Evolutionary conservation across 257 asterid species (phyloP).

Genomic region (Verbena officinalis): DNA sequence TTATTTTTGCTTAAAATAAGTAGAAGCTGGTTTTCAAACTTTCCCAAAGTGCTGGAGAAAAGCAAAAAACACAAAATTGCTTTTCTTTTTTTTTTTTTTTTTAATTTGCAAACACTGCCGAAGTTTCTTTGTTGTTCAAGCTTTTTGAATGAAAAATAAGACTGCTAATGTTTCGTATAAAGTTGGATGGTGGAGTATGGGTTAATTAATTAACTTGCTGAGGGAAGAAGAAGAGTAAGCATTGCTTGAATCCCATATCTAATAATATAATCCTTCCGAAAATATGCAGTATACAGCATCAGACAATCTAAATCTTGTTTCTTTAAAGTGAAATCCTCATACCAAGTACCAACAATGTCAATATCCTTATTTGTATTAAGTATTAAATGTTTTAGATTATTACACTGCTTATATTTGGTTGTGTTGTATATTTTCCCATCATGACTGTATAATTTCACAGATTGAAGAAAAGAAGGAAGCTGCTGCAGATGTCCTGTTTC

Average conservation of each 20-base stretch:
- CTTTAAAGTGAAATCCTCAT: neutral
- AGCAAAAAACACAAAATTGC: no score
- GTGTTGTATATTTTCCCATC: conserved; percentile 2
- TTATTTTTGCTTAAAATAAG: no score
- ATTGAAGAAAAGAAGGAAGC: conserved; percentile 92
- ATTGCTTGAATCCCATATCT: no score
- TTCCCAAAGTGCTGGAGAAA: no score
- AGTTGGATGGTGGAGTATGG: neutral
- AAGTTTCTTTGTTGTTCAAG: neutral
- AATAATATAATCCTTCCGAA: no score
- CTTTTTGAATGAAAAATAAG: neutral
- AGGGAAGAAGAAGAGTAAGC: neutral
- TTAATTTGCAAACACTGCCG: no score
- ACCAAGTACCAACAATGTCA: neutral
- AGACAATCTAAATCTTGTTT: no score
- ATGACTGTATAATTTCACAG: conserved; percentile 39
- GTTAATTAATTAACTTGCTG: neutral
- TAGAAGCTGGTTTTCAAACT: no score
- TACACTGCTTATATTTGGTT: conserved; percentile 5
- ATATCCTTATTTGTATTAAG: neutral
- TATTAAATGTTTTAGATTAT: conserved; percentile 6
- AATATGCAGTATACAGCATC: no score
- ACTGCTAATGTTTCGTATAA: conserved; percentile 1
- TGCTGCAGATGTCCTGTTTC: conserved; percentile 88
- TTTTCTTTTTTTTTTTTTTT: no score